Conservation (phyloP, 768 basidiomycete genomes). For the Sistotremastrum niveocremeum region DNA sequence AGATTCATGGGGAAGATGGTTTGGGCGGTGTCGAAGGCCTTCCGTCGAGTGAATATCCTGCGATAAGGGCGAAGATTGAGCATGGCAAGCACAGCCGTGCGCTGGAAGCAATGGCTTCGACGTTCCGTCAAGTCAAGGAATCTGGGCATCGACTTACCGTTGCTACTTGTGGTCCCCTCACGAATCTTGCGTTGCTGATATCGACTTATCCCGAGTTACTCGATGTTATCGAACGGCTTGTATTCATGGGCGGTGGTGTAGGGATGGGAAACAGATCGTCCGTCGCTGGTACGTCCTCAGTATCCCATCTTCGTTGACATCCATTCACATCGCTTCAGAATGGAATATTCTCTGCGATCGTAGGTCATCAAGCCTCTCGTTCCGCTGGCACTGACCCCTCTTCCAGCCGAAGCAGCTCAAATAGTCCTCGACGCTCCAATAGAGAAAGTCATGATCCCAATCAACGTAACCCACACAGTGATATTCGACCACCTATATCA, state of each 20-base stretch:
- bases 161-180: slow-evolving; percentile 74
- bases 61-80: slow-evolving; percentile 28
- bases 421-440: slow-evolving; percentile 65
- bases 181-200: slow-evolving; percentile 26
- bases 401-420: slow-evolving; percentile 66
- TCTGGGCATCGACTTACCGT: slow-evolving; percentile 46
- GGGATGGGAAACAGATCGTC: slow-evolving; percentile 73
- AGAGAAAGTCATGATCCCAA: slow-evolving; percentile 62
- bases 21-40: slow-evolving; percentile 78
- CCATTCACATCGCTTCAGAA: slow-evolving; percentile 25
- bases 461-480: slow-evolving; percentile 81
- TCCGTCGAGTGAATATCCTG: slow-evolving; percentile 32
- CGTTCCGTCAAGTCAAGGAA: slow-evolving; percentile 43
- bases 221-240: slow-evolving; percentile 49
- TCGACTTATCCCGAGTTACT: slow-evolving; percentile 34
- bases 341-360: slow-evolving; percentile 77
- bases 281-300: slow-evolving; percentile 39
- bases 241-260: slow-evolving; percentile 88
- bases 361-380: slow-evolving; percentile 22
- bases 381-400: background rate
- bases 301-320: background rate
- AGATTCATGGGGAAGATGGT: slow-evolving; percentile 72
- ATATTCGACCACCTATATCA: slow-evolving; percentile 52
- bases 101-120: slow-evolving; percentile 52
- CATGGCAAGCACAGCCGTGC: slow-evolving; percentile 37